A percentile compares a stretch with the other conserved stretches of the same genome.
Conservation (phyloP, 2,329 filamentous ascomycete species). For the Coleophoma cylindrospora region DNA sequence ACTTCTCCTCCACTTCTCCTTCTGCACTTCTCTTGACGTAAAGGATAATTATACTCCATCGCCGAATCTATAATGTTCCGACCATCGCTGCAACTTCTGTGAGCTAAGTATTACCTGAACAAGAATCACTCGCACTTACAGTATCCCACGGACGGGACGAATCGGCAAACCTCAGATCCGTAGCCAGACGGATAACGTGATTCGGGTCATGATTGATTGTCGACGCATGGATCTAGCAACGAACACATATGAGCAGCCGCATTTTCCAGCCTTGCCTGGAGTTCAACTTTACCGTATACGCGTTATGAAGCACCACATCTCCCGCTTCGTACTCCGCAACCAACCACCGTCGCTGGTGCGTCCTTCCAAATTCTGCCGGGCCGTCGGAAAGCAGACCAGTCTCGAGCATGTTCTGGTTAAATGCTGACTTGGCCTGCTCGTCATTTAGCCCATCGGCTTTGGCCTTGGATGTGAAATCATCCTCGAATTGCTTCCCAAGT, state of each 20-base stretch:
- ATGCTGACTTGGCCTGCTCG: slow-evolving; percentile 44
- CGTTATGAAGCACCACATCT: slow-evolving; percentile 37
- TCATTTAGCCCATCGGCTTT: slow-evolving; percentile 42
- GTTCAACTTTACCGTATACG: slow-evolving; percentile 24
- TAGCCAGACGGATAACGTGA: slow-evolving; percentile 33
- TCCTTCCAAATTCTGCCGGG: slow-evolving; percentile 27
- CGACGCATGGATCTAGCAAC: slow-evolving; percentile 23
- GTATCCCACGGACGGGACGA: slow-evolving; percentile 8
- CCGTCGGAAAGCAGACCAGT: slow-evolving; percentile 47
- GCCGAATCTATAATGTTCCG: background rate
- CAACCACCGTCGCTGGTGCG: slow-evolving; percentile 24
- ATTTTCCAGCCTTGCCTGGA: background rate
- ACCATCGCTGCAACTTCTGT: background rate
- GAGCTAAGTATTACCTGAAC: background rate
- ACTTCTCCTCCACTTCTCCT: background rate
- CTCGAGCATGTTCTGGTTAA: slow-evolving; percentile 55
- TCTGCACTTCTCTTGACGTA: background rate
- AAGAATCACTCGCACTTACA: slow-evolving; percentile 2
- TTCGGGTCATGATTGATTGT: slow-evolving; percentile 33
- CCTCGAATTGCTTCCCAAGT: slow-evolving; percentile 44
- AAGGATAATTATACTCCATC: background rate
- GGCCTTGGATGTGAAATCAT: slow-evolving; percentile 42
- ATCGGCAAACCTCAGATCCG: slow-evolving; percentile 36
- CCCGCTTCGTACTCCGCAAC: slow-evolving; percentile 31
- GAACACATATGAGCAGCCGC: background rate